phyloP scores from a whole-genome alignment of 306 rosid species.

The Prunus armeniaca region DNA sequence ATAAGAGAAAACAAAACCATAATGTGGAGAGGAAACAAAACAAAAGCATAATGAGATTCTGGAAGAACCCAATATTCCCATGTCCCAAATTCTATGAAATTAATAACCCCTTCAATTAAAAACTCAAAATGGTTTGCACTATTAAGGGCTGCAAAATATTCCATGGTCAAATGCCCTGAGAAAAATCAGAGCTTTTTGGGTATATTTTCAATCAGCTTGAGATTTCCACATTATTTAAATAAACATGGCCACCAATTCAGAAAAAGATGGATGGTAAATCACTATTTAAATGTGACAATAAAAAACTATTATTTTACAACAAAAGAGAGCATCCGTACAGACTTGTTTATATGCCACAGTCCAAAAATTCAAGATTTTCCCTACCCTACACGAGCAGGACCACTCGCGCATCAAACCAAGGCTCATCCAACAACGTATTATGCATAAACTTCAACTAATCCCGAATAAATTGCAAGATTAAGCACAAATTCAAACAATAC shows the following conservation, averaged over 20 bases:
- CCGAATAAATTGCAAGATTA: neutral
- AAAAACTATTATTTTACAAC: neutral
- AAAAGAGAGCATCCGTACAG: neutral
- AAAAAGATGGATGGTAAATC: neutral
- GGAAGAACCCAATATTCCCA: neutral
- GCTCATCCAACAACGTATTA: neutral
- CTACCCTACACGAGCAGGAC: neutral
- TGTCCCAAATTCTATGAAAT: neutral
- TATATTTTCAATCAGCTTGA: too few relatives aligned
- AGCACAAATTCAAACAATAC: neutral
- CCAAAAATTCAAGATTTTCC: neutral
- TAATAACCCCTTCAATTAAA: neutral
- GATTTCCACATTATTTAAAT: too few relatives aligned
- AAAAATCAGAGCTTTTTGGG: too few relatives aligned
- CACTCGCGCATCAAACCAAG: neutral
- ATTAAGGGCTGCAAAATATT: neutral
- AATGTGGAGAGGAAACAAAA: neutral
- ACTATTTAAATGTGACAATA: neutral
- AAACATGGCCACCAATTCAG: neutral
- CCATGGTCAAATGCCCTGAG: neutral
- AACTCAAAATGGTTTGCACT: neutral
- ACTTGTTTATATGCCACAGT: neutral
- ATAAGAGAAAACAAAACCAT: neutral
- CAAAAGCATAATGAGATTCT: neutral
- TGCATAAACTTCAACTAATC: neutral